Conservation (phyloP, 2,329 filamentous ascomycete species). For the Fusarium buxicola region DNA sequence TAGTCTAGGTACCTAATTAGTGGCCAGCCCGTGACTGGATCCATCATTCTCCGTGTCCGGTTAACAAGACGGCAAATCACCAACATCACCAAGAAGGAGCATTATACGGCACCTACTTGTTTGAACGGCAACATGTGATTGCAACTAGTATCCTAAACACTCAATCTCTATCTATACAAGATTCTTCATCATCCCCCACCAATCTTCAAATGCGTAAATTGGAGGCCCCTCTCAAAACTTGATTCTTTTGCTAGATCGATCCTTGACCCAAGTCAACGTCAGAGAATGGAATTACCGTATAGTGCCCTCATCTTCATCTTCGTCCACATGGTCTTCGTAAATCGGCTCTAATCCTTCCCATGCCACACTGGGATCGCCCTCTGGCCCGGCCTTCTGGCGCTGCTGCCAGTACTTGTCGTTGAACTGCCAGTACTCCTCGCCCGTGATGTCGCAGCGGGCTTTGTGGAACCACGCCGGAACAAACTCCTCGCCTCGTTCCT, state of each 20-base stretch:
- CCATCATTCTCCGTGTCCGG: constrained; percentile 12
- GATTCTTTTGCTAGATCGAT: constrained; percentile 18
- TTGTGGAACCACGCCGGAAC: constrained; percentile 86
- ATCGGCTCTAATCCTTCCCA: constrained; percentile 85
- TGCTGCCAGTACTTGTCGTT: constrained; percentile 89
- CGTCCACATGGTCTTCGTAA: constrained; percentile 59
- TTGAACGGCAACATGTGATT: constrained; percentile 4
- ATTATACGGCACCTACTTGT: neutral
- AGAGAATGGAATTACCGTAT: constrained; percentile 12
- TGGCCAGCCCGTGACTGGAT: constrained; percentile 24
- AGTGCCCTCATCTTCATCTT: too few species aligned
- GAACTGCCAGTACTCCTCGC: constrained; percentile 91
- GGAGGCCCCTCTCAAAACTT: neutral
- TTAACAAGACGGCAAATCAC: neutral
- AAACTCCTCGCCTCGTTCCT: constrained; percentile 84
- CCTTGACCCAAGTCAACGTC: neutral
- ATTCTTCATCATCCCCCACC: neutral
- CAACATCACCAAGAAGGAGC: neutral
- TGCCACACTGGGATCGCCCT: constrained; percentile 62
- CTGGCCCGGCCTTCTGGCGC: constrained; percentile 71
- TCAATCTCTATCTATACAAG: constrained; percentile 11
- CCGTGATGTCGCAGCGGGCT: constrained; percentile 79
- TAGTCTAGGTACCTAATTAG: too few species aligned
- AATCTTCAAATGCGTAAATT: neutral
- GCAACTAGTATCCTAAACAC: constrained; percentile 15